phyloP scores from a whole-genome alignment of 2,329 filamentous ascomycete genomes.

The Penicillium janthinellum region DNA sequence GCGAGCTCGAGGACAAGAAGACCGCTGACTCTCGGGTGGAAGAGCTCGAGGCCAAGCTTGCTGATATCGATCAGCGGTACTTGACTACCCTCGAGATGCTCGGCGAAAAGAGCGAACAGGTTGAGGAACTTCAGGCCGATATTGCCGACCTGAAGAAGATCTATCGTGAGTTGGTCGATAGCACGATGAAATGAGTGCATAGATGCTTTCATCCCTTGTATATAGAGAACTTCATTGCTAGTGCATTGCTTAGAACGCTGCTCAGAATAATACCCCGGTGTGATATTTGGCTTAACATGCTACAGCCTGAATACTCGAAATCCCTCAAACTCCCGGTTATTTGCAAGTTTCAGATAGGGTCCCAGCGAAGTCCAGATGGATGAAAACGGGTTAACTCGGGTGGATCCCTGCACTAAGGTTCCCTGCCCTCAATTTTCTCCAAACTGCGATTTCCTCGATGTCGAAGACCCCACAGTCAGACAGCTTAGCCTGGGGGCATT shows the following conservation, averaged over 20 bases:
- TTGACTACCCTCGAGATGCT: constrained; percentile 91
- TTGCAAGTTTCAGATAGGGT: too few relatives aligned
- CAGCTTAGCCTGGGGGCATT: neutral
- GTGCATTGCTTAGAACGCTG: neutral
- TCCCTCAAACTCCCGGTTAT: too few relatives aligned
- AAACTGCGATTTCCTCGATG: neutral
- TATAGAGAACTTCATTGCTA: constrained; percentile 1
- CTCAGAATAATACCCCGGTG: neutral
- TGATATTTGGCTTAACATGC: neutral
- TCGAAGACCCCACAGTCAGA: neutral
- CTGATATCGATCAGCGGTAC: constrained; percentile 73
- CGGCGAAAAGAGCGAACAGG: constrained; percentile 93
- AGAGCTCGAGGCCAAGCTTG: constrained; percentile 68
- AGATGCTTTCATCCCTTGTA: neutral
- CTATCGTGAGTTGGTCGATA: constrained; percentile 89
- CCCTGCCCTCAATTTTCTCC: neutral
- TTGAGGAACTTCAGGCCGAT: constrained; percentile 87
- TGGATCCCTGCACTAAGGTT: too few relatives aligned
- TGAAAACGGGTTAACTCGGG: too few relatives aligned
- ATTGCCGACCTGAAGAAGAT: constrained; percentile 93
- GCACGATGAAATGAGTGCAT: constrained; percentile 65
- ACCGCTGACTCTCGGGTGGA: constrained; percentile 61
- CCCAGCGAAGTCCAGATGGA: too few relatives aligned
- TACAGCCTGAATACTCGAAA: too few relatives aligned
- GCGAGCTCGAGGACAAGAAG: constrained; percentile 74